phyloP scores from a whole-genome alignment of 208 protist genomes.

The Leishmania braziliensis region DNA sequence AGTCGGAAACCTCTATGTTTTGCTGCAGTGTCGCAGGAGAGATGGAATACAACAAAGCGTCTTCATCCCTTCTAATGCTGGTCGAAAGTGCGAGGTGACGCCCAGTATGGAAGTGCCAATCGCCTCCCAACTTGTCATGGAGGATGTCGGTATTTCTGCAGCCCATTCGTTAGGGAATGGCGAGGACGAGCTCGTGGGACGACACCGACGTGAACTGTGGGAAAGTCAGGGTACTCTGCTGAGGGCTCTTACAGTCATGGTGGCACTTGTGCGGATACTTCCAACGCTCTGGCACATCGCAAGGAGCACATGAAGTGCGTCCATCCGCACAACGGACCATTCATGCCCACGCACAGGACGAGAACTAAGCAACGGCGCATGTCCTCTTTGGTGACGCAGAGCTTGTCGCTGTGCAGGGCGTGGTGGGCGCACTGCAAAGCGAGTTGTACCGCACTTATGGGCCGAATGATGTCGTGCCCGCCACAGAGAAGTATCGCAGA shows the following conservation, averaged over 20 bases:
- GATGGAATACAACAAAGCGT: not conserved
- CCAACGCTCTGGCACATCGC: slow-evolving; percentile 14
- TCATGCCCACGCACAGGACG: slow-evolving; percentile 32
- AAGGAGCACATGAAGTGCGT: slow-evolving; percentile 16
- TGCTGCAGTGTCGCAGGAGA: too few species aligned
- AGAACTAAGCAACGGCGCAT: slow-evolving; percentile 38
- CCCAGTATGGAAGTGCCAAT: not conserved
- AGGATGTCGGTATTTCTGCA: not conserved
- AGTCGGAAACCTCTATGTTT: not conserved
- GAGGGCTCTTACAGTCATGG: not conserved
- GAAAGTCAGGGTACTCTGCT: slow-evolving; percentile 11
- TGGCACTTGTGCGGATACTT: not conserved
- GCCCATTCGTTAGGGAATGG: not conserved
- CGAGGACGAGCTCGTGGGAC: slow-evolving; percentile 5
- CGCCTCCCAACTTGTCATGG: not conserved
- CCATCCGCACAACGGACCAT: slow-evolving; percentile 24
- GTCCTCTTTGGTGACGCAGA: slow-evolving; percentile 22
- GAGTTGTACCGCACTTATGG: not conserved
- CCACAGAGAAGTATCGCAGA: not conserved
- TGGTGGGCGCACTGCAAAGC: slow-evolving; percentile 9
- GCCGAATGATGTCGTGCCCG: not conserved
- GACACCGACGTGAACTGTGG: slow-evolving; percentile 10
- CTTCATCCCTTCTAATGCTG: not conserved
- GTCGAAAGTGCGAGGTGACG: not conserved
- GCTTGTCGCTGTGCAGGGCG: slow-evolving; percentile 9